Conservation (phyloP, 164 flowering plant genomes). For the Santalum album region DNA sequence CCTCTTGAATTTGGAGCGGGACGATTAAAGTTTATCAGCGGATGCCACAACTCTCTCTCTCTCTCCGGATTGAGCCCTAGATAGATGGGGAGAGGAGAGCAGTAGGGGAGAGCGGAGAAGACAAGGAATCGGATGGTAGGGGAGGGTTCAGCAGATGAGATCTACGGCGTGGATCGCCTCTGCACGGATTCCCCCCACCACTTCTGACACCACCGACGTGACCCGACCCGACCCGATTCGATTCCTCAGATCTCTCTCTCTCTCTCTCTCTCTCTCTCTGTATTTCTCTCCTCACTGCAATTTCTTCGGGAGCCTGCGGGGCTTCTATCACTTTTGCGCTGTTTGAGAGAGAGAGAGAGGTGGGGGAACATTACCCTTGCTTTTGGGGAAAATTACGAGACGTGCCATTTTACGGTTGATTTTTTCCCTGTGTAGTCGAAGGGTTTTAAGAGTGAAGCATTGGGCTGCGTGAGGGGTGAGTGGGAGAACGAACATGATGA, state of each 20-base stretch:
- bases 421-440: too few species aligned
- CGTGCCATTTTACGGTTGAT: too few species aligned
- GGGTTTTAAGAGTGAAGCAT: too few species aligned
- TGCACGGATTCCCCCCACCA: constrained; percentile 6
- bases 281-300: background rate
- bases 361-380: too few species aligned
- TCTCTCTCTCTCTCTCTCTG: constrained; percentile 10
- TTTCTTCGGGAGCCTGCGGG: background rate
- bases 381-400: too few species aligned
- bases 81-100: constrained; percentile 3
- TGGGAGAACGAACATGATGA: too few species aligned
- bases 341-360: too few species aligned
- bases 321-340: constrained; percentile 7
- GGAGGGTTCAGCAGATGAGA: constrained; percentile 4
- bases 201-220: constrained; percentile 9
- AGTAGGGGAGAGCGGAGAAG: constrained; percentile 4
- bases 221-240: constrained; percentile 5
- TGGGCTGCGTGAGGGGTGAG: too few species aligned
- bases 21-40: constrained; percentile 5
- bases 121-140: background rate
- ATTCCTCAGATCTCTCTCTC: constrained; percentile 11
- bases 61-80: background rate
- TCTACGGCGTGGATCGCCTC: constrained; percentile 13
- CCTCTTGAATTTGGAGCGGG: constrained; percentile 4
- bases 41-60: background rate